Evolutionary conservation across 192 early-diverging fungal species (phyloP).

Genomic region (Coemansia sp.): DNA sequence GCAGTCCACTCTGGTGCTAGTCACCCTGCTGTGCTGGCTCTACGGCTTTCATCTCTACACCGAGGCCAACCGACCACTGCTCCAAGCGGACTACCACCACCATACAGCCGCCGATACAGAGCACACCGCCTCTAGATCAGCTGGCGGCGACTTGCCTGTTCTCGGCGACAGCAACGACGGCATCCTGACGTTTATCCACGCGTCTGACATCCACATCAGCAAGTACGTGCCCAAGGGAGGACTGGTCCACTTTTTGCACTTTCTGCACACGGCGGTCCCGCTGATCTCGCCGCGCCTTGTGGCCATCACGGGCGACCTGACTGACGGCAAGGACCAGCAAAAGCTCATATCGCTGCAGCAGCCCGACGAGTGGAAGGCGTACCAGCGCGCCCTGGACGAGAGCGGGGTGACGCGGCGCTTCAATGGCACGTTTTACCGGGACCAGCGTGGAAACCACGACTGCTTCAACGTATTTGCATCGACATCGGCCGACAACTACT

Average conservation of each 20-base stretch:
- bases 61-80: constrained; percentile 31
- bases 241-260: constrained; percentile 72
- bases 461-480: constrained; percentile 77
- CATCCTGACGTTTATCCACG: constrained; percentile 72
- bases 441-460: constrained; percentile 93
- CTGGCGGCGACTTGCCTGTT: constrained; percentile 12
- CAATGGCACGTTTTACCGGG: constrained; percentile 69
- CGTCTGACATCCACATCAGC: constrained; percentile 87
- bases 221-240: constrained; percentile 62
- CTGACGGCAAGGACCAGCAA: constrained; percentile 76
- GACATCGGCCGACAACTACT: constrained; percentile 62
- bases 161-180: constrained; percentile 58
- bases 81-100: background rate
- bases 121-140: no score
- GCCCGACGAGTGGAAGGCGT: constrained; percentile 76
- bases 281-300: constrained; percentile 76
- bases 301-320: constrained; percentile 81
- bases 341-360: constrained; percentile 71
- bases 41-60: constrained; percentile 38
- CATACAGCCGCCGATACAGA: no score
- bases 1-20: constrained; percentile 17
- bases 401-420: constrained; percentile 51
- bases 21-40: constrained; percentile 41
- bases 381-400: constrained; percentile 60
- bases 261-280: constrained; percentile 70